Evolutionary conservation across 805 yeast species (phyloP).

Genomic region (Pichia nakasei): DNA sequence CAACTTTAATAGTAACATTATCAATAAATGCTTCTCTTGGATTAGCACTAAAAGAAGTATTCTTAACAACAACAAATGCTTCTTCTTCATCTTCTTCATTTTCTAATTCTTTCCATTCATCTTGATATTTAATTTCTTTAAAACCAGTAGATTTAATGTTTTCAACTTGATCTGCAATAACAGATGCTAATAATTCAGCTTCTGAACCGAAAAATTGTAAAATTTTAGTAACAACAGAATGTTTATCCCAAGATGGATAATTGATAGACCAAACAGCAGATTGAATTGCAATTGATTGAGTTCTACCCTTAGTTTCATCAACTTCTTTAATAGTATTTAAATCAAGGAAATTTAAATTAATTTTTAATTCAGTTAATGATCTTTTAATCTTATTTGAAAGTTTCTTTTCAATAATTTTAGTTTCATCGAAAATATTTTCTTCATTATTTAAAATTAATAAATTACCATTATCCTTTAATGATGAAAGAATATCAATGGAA

Average conservation of each 20-base stretch:
- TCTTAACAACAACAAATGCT: conserved; percentile 36
- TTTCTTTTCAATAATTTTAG: conserved; percentile 39
- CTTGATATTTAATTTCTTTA: conserved; percentile 29
- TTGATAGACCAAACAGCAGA: conserved; percentile 72
- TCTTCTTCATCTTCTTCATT: conserved; percentile 23
- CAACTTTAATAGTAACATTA: conserved; percentile 32
- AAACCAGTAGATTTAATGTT: conserved; percentile 41
- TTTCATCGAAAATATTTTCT: conserved; percentile 32
- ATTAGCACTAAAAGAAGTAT: conserved; percentile 58
- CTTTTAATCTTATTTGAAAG: conserved; percentile 48
- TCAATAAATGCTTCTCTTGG: conserved; percentile 42
- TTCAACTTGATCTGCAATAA: conserved; percentile 55
- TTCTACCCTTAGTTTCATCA: conserved; percentile 67
- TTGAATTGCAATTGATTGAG: conserved; percentile 66
- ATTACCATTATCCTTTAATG: conserved; percentile 48
- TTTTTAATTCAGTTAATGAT: conserved; percentile 41
- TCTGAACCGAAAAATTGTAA: conserved; percentile 76
- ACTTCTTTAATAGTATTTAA: conserved; percentile 53
- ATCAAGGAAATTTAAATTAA: conserved; percentile 52
- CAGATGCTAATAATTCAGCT: conserved; percentile 70
- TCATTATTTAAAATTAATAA: conserved; percentile 36
- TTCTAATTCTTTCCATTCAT: conserved; percentile 23
- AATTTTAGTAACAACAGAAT: conserved; percentile 65
- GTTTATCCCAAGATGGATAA: conserved; percentile 47
- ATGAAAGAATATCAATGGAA: conserved; percentile 52